Evolutionary conservation across 371 early-diverging fungal genomes (phyloP), one percentile per base, ranked within the genome.

Genomic region (Capillidium rhysosporum): DNA sequence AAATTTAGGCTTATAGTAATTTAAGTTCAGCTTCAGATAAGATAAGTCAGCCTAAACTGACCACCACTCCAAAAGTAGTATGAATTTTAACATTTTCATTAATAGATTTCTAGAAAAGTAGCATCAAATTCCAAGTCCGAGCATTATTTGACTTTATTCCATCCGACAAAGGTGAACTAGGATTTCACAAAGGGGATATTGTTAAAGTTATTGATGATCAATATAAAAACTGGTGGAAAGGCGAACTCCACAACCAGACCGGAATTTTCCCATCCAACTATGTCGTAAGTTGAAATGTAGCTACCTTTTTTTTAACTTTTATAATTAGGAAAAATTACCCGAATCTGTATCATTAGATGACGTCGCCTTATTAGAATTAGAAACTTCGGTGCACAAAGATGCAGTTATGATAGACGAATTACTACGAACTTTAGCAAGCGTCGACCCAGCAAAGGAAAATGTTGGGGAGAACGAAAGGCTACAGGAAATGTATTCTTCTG

Each of bases 151-250:
- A 89, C 55, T 91, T 89, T 55, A 69, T 73, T 34, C 85, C 86
- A 1, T 71, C 80, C 10, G 87, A 88, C 48, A 72, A 74, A 55
- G 88, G 88, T 12, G 92, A 91, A 56, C 73, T 91, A 43, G 79
- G 79, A 12, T 79, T 91, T 55, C 69, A 70, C 34, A 72, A 77
- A 47, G 86, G 82, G 23, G 88, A 89, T 56, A 72, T 89, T 46
- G 74, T 88, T 41, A 72, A 75, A 26, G 89, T 91, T 1, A 61
- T 82, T 57, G 89, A 89, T 34, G 82, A 79, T 43, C 82, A 86
- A 0, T 89, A 84, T 59, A 72, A 80, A 55, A 89, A 89, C 57
- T 91, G 92, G 92, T 91, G 89, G 89, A 84, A 84, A 62, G 92
- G 89, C 9, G 80, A 80, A 57, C 58, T 77, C 25, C 65, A 69